Base-by-base conservation (phyloP, 768 basidiomycete genomes). In the Pleurotus tuoliensis region DNA sequence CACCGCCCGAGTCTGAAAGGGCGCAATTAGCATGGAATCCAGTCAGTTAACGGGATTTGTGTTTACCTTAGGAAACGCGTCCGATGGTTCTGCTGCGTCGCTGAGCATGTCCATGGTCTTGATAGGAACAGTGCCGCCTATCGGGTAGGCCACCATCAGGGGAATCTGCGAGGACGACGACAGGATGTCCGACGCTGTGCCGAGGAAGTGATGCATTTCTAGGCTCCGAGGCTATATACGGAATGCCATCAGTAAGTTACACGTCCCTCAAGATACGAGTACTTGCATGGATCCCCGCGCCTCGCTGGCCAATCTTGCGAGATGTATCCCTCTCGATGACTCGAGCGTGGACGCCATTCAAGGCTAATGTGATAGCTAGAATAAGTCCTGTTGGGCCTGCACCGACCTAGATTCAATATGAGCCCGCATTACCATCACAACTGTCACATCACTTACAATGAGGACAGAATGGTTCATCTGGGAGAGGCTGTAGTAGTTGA, bases 301-400 rank as follows among this genome's bases (percentile, higher is more conserved):
- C 47, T 24, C 47, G 47, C 24, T 24, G 22, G n/a, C 47, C 47
- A 24, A 24, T 24, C 47, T 48, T 48, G 24, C 15, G 47, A 15
- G 11, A 2, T n/a, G 47, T 61, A 49, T 71, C 73, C 58, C 78
- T 80, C 56, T 83, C 77, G 43, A 83, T 76, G 24, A 84, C 74
- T n/a, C 80, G 76, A 4, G 83, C 74, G 9, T 76, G 70, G 13
- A 82, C 64, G 3, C 74, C 71, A 63, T 80, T 79, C 18, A 69
- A 68, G 13, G 76, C 61, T 22, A 81, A 73, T 3, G 70, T 61
- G 2, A 78, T 68, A 3, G 76, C 77, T 49, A 72, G 67, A 47
- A 77, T 71, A 4, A 79, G 67, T 38, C 80, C 78, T 16, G 22
- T 24, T n/a, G 47, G 47, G 47, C 47, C 47, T 7, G 47, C 47